These are phyloP conservation scores for Hypoxylon sp. DNA, from an alignment of 2,329 filamentous ascomycete species.

Conservation along the genomic window DNA sequence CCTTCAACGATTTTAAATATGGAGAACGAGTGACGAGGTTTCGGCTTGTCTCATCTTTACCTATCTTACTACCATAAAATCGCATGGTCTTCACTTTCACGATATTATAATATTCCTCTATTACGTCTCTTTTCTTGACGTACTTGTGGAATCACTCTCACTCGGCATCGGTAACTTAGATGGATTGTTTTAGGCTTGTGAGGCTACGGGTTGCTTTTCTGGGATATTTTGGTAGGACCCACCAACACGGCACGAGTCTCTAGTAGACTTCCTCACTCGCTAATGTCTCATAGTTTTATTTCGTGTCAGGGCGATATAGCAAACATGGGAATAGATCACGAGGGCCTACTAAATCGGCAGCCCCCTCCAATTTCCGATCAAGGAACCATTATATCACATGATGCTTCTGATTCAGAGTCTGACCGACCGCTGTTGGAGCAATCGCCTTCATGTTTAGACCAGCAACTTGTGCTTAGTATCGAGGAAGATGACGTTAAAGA, in stretches of 20 bases:
- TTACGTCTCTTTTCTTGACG: background rate
- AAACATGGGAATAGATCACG: slow-evolving; percentile 17
- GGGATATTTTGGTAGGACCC: slow-evolving; percentile 13
- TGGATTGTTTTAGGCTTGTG: slow-evolving; percentile 10
- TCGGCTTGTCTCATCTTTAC: background rate
- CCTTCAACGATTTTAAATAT: background rate
- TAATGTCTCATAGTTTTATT: slow-evolving; percentile 4
- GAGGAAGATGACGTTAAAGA: slow-evolving; percentile 5
- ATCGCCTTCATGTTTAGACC: slow-evolving; percentile 3
- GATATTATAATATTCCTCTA: background rate
- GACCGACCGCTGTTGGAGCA: slow-evolving; percentile 2
- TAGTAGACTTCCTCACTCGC: background rate
- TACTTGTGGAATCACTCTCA: background rate
- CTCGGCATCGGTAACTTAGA: background rate
- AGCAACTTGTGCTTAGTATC: slow-evolving; percentile 8
- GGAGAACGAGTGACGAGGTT: background rate
- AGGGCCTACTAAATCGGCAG: background rate
- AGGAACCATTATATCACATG: background rate
- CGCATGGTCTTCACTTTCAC: background rate
- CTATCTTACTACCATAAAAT: background rate
- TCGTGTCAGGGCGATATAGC: slow-evolving; percentile 10
- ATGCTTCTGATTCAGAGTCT: background rate
- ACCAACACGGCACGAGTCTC: background rate
- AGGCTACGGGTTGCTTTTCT: background rate
- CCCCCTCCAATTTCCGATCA: slow-evolving; percentile 11